These are phyloP conservation scores for Mycena sp. DNA, from an alignment of 1,284 basidiomycete species.

Conservation along the genomic window DNA sequence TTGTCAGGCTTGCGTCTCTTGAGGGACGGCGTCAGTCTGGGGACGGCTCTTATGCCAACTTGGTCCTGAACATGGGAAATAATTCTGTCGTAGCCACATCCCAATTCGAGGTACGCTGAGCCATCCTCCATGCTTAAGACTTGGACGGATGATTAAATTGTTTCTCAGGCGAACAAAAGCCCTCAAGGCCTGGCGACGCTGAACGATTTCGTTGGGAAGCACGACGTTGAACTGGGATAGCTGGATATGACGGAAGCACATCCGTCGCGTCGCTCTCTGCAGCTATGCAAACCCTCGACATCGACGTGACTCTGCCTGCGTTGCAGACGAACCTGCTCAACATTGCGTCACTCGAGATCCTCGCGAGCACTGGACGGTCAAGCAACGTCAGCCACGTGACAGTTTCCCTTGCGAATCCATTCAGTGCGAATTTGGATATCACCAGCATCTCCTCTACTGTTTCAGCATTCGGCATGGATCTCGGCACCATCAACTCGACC, in stretches of 20 bases:
- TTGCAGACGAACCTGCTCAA: constrained; percentile 67
- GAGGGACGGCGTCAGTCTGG: constrained; percentile 59
- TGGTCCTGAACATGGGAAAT: constrained; percentile 66
- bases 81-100: constrained; percentile 62
- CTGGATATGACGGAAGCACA: constrained; percentile 72
- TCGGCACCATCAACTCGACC: constrained; percentile 71
- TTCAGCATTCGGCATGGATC: constrained; percentile 67
- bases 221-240: constrained; percentile 64
- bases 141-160: constrained; percentile 15
- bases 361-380: constrained; percentile 69
- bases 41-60: constrained; percentile 69
- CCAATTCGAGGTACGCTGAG: constrained; percentile 58
- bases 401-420: constrained; percentile 76
- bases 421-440: constrained; percentile 69
- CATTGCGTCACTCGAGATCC: constrained; percentile 65
- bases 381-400: constrained; percentile 76
- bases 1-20: constrained; percentile 62
- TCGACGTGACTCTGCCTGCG: constrained; percentile 71
- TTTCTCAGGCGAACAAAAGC: constrained; percentile 66
- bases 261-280: constrained; percentile 64
- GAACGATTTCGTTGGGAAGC: constrained; percentile 75
- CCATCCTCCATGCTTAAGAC: not conserved
- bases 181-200: constrained; percentile 72
- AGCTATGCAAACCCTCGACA: constrained; percentile 70
- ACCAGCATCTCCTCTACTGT: constrained; percentile 73